Conservation (phyloP, 768 basidiomycete species). For the Rhodosporidiobolus sp. region DNA sequence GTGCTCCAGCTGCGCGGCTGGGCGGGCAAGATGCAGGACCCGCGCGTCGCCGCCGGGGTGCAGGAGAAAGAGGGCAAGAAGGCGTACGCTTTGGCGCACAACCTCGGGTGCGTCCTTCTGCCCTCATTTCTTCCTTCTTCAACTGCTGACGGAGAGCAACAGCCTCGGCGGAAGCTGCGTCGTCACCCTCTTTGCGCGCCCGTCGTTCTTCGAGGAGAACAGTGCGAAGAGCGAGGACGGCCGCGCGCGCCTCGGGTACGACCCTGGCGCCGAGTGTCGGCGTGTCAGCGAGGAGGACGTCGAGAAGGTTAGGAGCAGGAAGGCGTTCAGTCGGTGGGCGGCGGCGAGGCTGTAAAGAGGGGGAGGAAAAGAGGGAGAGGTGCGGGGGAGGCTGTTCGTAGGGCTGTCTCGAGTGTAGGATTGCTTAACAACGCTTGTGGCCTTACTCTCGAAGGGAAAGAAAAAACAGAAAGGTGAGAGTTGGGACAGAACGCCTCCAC, state of each 20-base stretch:
- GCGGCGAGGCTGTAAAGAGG: constrained; percentile 17
- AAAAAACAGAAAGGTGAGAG: too few relatives aligned
- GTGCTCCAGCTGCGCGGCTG: constrained; percentile 35
- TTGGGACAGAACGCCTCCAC: too few relatives aligned
- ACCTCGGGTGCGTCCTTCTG: constrained; percentile 65
- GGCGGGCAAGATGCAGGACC: constrained; percentile 41
- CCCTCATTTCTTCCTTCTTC: neutral
- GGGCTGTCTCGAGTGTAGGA: too few relatives aligned
- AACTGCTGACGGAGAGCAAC: too few relatives aligned
- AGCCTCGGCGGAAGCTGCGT: constrained; percentile 53
- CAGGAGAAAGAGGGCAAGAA: constrained; percentile 26
- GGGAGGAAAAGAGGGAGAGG: too few relatives aligned
- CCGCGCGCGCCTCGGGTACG: constrained; percentile 68
- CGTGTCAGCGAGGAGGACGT: constrained; percentile 60
- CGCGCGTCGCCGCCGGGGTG: constrained; percentile 15
- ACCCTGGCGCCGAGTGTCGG: constrained; percentile 68
- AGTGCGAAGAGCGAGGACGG: constrained; percentile 63
- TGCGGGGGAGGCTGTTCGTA: too few relatives aligned
- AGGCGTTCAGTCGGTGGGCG: constrained; percentile 42
- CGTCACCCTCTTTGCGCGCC: constrained; percentile 69
- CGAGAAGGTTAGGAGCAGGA: constrained; percentile 70
- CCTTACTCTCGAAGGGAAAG: too few relatives aligned
- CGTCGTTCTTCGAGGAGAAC: constrained; percentile 61
- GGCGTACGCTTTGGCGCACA: constrained; percentile 70
- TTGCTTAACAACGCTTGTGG: too few relatives aligned